A percentile compares a stretch with the other conserved stretches of the same genome.
Evolutionary conservation across 306 rosid genomes (phyloP).

Genomic region (Casuarina equisetifolia): DNA sequence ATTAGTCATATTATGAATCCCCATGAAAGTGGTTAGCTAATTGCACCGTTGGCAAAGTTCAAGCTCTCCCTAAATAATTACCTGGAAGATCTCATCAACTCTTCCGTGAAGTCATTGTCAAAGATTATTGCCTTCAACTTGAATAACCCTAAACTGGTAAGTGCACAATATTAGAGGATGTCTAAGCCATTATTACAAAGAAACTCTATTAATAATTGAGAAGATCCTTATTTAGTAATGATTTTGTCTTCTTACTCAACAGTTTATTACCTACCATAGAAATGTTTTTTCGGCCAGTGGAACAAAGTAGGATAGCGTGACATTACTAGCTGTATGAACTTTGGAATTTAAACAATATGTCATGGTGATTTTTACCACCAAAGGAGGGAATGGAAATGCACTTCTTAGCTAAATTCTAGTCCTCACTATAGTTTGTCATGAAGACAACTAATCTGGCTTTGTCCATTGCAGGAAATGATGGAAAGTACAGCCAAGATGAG

Average conservation of each 20-base stretch:
- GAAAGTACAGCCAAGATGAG: slow-evolving; percentile 49
- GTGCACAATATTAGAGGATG: background rate
- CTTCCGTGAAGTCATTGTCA: slow-evolving; percentile 54
- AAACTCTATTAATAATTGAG: background rate
- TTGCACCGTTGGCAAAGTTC: slow-evolving; percentile 41
- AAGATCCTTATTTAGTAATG: background rate
- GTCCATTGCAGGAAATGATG: slow-evolving; percentile 42
- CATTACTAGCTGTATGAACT: too few species aligned
- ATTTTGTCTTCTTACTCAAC: background rate
- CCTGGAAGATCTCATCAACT: slow-evolving; percentile 40
- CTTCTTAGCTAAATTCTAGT: too few species aligned
- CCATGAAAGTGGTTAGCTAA: slow-evolving; percentile 37
- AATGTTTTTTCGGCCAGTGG: too few species aligned
- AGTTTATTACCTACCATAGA: background rate
- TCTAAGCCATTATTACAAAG: too few species aligned
- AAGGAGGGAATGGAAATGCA: too few species aligned
- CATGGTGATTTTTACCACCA: too few species aligned
- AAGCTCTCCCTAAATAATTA: slow-evolving; percentile 47
- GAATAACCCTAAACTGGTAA: slow-evolving; percentile 45
- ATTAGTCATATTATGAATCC: slow-evolving; percentile 33
- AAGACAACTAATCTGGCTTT: background rate
- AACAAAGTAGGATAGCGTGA: too few species aligned
- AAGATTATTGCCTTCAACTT: slow-evolving; percentile 59
- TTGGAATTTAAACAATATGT: too few species aligned
- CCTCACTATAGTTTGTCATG: too few species aligned